phyloP scores from a whole-genome alignment of 2,329 filamentous ascomycete genomes.

The Passalora sequoiae region DNA sequence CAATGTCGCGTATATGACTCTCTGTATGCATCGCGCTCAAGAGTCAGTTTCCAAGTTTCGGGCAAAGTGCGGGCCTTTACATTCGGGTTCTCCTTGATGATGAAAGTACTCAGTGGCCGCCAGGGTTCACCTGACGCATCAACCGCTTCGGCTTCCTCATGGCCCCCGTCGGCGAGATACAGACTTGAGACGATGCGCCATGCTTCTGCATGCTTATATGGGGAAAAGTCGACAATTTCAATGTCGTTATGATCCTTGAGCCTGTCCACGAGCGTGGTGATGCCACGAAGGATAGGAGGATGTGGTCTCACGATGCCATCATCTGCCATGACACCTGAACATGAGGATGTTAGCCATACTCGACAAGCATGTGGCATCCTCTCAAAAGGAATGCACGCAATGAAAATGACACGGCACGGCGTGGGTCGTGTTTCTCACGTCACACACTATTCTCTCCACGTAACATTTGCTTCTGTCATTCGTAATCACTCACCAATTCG shows the following conservation, averaged over 20 bases:
- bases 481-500: too few relatives aligned
- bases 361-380: too few relatives aligned
- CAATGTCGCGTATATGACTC: constrained; percentile 44
- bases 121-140: constrained; percentile 53
- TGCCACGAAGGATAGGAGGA: constrained; percentile 57
- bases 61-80: constrained; percentile 39
- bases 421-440: too few relatives aligned
- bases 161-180: constrained; percentile 58
- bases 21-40: constrained; percentile 42
- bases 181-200: constrained; percentile 45
- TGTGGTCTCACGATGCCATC: constrained; percentile 62
- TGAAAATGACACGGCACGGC: too few relatives aligned
- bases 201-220: constrained; percentile 47
- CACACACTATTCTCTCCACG: too few relatives aligned
- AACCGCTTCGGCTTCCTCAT: constrained; percentile 49
- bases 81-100: constrained; percentile 52
- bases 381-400: too few relatives aligned
- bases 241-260: constrained; percentile 46
- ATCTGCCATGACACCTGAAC: constrained; percentile 60
- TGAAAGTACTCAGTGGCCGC: constrained; percentile 55
- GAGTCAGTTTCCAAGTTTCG: constrained; percentile 41
- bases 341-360: too few relatives aligned
- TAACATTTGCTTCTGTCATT: too few relatives aligned
- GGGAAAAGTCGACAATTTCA: constrained; percentile 49
- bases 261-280: constrained; percentile 43